Evolutionary conservation across 1,284 basidiomycete genomes (phyloP), one percentile per base, ranked within the genome.

Genomic region (Ustilago crameri): DNA sequence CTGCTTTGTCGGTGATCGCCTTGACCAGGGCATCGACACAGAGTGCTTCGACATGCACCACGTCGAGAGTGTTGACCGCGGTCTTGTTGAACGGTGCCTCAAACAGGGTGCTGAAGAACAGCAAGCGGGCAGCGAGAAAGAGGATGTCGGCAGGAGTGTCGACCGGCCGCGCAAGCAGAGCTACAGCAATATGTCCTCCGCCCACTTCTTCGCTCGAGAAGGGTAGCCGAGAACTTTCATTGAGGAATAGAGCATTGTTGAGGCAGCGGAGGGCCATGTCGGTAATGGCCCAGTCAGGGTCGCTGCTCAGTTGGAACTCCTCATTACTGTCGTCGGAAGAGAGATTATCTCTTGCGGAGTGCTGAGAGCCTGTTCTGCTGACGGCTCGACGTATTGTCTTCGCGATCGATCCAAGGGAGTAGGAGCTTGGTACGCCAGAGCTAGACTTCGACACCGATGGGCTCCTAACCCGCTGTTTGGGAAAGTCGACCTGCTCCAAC

Each of bases 61-160:
- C 55, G n/a, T 60, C 51, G 23, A 70, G 45, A 2, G 46, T 40
- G 32, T 71, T 59, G 7, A 80, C 78, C 2, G 70, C 78, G 12
- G 55, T 61, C 40, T 67, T 71, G 60, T 74, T 75, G 53, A 79
- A 75, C 1, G 67, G 59, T 30, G 73, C 63, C 38, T 79, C 75
- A 54, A 79, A 80, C 7, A 80, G 64, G n/a, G 78, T 80, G 53
- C 58, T 54, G 65, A 74, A 80, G 74, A 80, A 80, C 20, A 79
- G 47, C 4, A 80, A 66, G 2, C 78, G 58, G 2, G 61, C 61
- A 20, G 55, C 72, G 20, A 80, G 73, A 51, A 79, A 79, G 50
- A 76, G 62, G 15, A 76, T 69, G 23, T 79, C 66, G 20, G 69
- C 57, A 4, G 73, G 65, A 9, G 67, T 70, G 15, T 69, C 50